Evolutionary conservation across 805 yeast species (phyloP), one percentile per base, ranked within the genome.

Genomic region (Yarrowia bubula): DNA sequence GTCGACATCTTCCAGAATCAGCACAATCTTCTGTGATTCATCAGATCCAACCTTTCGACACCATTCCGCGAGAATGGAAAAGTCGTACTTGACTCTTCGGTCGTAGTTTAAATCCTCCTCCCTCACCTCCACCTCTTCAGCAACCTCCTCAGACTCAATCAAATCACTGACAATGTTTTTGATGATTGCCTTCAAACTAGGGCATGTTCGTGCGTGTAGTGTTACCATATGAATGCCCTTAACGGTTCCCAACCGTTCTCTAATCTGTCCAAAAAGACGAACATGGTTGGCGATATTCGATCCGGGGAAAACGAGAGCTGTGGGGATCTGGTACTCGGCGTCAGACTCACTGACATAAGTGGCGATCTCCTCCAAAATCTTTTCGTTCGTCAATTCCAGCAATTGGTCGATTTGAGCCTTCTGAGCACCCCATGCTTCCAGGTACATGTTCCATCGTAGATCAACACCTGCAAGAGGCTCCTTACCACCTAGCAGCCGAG

Each of bases 401-500:
- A 60, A 78, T 68, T 42, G 66, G 46, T 74, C 69, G 42, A 79
- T 78, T 39, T 68, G 63, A 4, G 64, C 65, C 64, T 75, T 66
- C 65, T 78, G 81, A 18, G 66, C 68, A 0, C 70, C 46, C 82
- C 81, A 80, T 38, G 74, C 79, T 69, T 75, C 74, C 41, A 75
- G 69, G 68, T 77, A 83, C 43, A 81, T 68, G 38, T 76, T 74
- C 79, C 82, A 79, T 67, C 86, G 70, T 39, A 75, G 69, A 18
- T 72, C 65, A 28, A 77, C 75, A 64, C 78, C 75, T 1, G 72
- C 74, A 4, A 69, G 65, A 1, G 81, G 75, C 69, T 83, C 86
- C 14, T 74, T 67, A 0, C 84, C 85, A 15, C 77, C 76, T 42
- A 82, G 66, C 7, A 83, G 71, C 51, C 74, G 71, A 8, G 79